Conservation (phyloP, 2,329 filamentous ascomycete species). For the Sphaerulina vaccinii region DNA sequence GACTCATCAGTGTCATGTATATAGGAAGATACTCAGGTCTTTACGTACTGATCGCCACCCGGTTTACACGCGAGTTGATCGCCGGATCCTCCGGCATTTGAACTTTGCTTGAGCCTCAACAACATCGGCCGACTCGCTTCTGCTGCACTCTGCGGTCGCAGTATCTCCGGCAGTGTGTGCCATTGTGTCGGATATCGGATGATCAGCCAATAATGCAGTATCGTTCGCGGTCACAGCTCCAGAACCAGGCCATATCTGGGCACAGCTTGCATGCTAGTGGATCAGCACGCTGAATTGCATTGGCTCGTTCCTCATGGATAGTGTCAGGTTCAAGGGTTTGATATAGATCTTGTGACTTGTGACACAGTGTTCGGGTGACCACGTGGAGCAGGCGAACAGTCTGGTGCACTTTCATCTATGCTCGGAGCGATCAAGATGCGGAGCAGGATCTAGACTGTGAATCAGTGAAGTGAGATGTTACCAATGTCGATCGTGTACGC, state of each 20-base stretch:
- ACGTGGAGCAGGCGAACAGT: too few relatives aligned
- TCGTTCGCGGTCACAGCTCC: neutral
- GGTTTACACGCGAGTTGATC: neutral
- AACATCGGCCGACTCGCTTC: too few relatives aligned
- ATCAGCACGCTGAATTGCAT: neutral
- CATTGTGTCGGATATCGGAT: neutral
- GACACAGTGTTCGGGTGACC: neutral
- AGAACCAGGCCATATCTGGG: neutral
- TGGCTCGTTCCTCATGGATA: too few relatives aligned
- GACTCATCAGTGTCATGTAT: too few relatives aligned
- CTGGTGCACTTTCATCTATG: too few relatives aligned
- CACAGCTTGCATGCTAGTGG: neutral
- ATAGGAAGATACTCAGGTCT: too few relatives aligned
- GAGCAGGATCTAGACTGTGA: too few relatives aligned
- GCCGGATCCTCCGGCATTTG: conserved; percentile 2
- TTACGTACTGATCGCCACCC: neutral
- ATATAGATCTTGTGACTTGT: neutral
- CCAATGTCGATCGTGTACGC: too few relatives aligned
- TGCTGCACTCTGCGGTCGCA: neutral
- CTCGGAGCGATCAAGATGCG: too few relatives aligned
- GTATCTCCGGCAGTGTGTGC: neutral
- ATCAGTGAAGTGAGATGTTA: too few relatives aligned
- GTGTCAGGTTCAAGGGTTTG: neutral
- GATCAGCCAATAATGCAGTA: too few relatives aligned
- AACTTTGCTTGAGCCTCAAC: neutral